A percentile compares a stretch with the other conserved stretches of the same genome.
phyloP scores from a whole-genome alignment of 139 green algal genomes.

The Astrephomene gubernaculifera region DNA sequence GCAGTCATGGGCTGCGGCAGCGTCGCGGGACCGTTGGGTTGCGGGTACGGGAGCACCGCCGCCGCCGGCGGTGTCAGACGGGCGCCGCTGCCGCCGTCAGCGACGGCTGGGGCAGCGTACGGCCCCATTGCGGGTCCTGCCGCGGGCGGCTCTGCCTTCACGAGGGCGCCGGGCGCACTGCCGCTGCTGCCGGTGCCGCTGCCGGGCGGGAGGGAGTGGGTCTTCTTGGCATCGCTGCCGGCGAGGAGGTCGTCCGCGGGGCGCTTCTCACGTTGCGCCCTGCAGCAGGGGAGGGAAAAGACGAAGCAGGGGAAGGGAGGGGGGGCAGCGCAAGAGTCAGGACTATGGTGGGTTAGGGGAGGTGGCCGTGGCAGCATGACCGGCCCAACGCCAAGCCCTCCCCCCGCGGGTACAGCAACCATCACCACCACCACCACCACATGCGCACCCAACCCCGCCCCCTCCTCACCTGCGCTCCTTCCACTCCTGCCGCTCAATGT shows the following conservation, averaged over 20 bases:
- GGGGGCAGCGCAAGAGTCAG: too few relatives aligned
- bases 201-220: too few relatives aligned
- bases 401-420: neutral
- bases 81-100: too few relatives aligned
- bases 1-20: neutral
- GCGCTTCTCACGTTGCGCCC: slow-evolving; percentile 13
- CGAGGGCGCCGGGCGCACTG: neutral
- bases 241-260: neutral
- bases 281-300: too few relatives aligned
- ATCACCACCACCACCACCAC: neutral
- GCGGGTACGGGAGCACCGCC: too few relatives aligned
- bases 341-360: too few relatives aligned
- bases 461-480: slow-evolving; percentile 44
- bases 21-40: too few relatives aligned
- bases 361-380: neutral
- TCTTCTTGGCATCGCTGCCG: neutral
- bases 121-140: neutral
- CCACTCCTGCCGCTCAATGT: slow-evolving; percentile 58
- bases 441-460: neutral
- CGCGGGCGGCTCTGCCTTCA: neutral
- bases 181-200: neutral
- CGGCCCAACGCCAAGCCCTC: neutral
- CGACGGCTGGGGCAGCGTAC: slow-evolving; percentile 4
- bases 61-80: too few relatives aligned
- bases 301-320: too few relatives aligned